phyloP scores from a whole-genome alignment of 2,329 filamentous ascomycete genomes.

The Aspergillus sp. region DNA sequence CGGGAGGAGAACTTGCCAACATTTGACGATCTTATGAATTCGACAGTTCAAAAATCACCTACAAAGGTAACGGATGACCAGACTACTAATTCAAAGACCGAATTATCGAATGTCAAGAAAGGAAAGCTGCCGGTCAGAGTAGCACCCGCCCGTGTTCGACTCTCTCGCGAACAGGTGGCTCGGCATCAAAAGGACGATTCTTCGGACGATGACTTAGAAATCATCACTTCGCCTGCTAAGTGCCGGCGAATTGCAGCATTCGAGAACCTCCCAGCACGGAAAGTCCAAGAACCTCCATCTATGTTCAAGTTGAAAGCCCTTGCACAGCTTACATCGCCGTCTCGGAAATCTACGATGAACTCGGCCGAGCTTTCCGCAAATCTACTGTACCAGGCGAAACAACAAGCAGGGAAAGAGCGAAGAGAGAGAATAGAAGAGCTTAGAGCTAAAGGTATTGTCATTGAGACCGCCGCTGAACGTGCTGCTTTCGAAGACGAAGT shows the following conservation, averaged over 20 bases:
- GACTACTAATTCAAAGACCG: constrained; percentile 23
- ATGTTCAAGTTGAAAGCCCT: constrained; percentile 70
- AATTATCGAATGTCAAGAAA: constrained; percentile 23
- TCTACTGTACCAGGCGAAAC: constrained; percentile 70
- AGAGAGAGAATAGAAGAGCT: constrained; percentile 75
- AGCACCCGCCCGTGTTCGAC: constrained; percentile 40
- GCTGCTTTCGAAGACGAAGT: constrained; percentile 78
- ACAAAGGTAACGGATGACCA: constrained; percentile 10
- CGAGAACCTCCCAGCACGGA: constrained; percentile 64
- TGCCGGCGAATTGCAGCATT: constrained; percentile 60
- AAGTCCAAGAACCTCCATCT: constrained; percentile 59
- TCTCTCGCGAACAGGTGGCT: constrained; percentile 40
- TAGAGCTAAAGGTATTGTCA: constrained; percentile 72
- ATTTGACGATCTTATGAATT: constrained; percentile 37
- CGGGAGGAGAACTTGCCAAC: constrained; percentile 39
- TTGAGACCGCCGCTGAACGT: constrained; percentile 84
- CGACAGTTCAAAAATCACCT: constrained; percentile 21
- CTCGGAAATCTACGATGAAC: constrained; percentile 61
- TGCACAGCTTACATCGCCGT: constrained; percentile 67
- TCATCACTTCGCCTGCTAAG: constrained; percentile 51
- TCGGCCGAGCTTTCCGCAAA: constrained; percentile 66
- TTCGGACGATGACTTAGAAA: constrained; percentile 61
- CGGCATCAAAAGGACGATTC: constrained; percentile 42
- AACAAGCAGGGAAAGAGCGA: constrained; percentile 77
- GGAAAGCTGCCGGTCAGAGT: constrained; percentile 30